Conservation (phyloP, 2,329 filamentous ascomycete species). For the Paradendryphiella salina region DNA sequence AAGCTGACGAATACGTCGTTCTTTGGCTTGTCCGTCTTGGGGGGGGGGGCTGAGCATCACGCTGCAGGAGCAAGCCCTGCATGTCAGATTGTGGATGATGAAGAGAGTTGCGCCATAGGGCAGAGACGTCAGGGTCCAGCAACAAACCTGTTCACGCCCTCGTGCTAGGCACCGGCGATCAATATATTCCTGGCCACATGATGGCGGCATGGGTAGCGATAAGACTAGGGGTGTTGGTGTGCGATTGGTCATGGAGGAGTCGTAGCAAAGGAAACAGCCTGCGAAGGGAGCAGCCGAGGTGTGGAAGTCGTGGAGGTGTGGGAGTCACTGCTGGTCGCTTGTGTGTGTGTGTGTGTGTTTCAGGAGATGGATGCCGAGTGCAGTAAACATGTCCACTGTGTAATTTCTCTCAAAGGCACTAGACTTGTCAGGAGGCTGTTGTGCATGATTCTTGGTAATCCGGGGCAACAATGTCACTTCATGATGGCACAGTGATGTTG, state of each 20-base stretch:
- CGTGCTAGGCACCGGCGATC: conserved; percentile 15
- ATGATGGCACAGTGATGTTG: conserved; percentile 22
- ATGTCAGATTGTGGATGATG: conserved; percentile 9
- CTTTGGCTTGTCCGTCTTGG: neutral
- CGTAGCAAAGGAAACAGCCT: conserved; percentile 12
- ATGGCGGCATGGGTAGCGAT: conserved; percentile 12
- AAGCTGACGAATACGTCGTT: conserved; percentile 11
- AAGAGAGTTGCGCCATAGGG: conserved; percentile 1
- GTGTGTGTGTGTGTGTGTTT: conserved; percentile 22
- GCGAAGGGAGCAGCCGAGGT: conserved; percentile 9
- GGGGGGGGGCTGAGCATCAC: neutral
- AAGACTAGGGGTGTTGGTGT: conserved; percentile 5
- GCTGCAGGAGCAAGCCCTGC: neutral
- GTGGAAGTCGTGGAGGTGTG: neutral
- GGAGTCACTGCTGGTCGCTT: conserved; percentile 1
- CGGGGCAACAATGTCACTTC: conserved; percentile 15
- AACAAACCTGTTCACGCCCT: conserved; percentile 7
- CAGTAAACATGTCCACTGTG: neutral
- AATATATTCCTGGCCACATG: conserved; percentile 24
- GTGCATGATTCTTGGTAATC: conserved; percentile 7
- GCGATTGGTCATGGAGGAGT: conserved; percentile 13
- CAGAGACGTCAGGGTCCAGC: conserved; percentile 10
- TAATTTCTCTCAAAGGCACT: neutral
- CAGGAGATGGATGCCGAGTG: conserved; percentile 7
- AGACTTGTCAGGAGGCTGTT: neutral